Evolutionary conservation across 331 rosid genomes (phyloP).

Genomic region (Quercus lobata): DNA sequence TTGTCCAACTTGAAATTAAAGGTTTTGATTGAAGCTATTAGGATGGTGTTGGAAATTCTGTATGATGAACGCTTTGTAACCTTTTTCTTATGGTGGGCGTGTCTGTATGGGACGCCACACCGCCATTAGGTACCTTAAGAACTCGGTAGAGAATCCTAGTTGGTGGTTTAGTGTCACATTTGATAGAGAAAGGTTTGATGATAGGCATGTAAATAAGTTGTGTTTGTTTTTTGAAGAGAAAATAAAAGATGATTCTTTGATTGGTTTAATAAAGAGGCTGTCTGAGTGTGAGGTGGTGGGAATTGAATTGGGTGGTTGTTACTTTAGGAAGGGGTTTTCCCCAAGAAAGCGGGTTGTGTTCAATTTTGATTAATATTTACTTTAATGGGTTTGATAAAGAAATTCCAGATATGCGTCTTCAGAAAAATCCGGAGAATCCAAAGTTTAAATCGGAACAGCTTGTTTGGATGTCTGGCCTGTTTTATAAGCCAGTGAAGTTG

Average conservation of each 20-base stretch:
- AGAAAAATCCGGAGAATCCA: slow-evolving; percentile 37
- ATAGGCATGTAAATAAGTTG: slow-evolving; percentile 44
- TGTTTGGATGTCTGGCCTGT: slow-evolving; percentile 35
- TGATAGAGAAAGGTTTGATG: slow-evolving; percentile 31
- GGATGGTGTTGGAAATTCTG: slow-evolving; percentile 53
- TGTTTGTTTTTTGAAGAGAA: slow-evolving; percentile 54
- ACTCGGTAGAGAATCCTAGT: slow-evolving; percentile 46
- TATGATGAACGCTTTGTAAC: slow-evolving; percentile 62
- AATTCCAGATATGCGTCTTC: slow-evolving; percentile 52
- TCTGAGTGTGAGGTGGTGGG: slow-evolving; percentile 49
- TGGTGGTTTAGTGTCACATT: slow-evolving; percentile 78
- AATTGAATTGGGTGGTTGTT: slow-evolving; percentile 59
- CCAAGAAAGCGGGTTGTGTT: slow-evolving; percentile 65
- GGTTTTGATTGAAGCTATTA: slow-evolving; percentile 61
- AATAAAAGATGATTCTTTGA: slow-evolving; percentile 36
- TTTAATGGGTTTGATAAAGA: slow-evolving; percentile 71
- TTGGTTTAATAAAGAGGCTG: slow-evolving; percentile 47
- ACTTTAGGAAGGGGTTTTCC: slow-evolving; percentile 68
- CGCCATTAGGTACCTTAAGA: slow-evolving; percentile 71
- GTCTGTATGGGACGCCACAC: slow-evolving; percentile 78
- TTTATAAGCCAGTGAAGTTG: slow-evolving; percentile 69
- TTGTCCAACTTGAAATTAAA: slow-evolving; percentile 68
- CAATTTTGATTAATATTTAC: slow-evolving; percentile 58
- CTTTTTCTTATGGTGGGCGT: slow-evolving; percentile 73
- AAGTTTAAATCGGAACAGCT: slow-evolving; percentile 23